Evolutionary conservation across 2,329 filamentous ascomycete species (phyloP).

Genomic region (Botrytis elliptica): DNA sequence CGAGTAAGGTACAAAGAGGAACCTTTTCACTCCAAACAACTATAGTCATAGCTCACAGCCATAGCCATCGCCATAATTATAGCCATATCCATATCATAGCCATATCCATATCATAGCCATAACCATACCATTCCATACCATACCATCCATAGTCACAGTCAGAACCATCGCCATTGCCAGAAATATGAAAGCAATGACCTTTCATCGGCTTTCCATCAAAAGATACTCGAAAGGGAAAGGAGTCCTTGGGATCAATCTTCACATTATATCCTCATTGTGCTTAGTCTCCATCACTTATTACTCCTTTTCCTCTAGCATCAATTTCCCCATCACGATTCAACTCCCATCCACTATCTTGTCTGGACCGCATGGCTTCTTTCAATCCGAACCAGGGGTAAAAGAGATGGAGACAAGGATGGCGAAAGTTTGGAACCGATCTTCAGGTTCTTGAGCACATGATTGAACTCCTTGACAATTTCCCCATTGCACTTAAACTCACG

Average conservation of each 20-base stretch:
- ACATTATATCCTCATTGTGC: background rate
- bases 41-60: too few species aligned
- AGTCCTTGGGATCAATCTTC: rapidly evolving
- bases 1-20: background rate
- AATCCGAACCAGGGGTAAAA: conserved; percentile 4
- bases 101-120: background rate
- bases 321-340: background rate
- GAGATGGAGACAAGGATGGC: background rate
- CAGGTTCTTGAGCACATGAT: conserved; percentile 12
- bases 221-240: background rate
- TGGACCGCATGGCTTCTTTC: conserved; percentile 1
- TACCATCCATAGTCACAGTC: too few species aligned
- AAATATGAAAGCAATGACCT: background rate
- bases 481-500: background rate
- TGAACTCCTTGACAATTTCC: background rate
- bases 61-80: background rate
- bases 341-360: background rate
- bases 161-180: background rate
- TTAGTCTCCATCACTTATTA: background rate
- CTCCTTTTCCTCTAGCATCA: background rate
- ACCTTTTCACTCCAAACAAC: background rate
- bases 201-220: background rate
- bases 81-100: background rate
- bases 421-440: conserved; percentile 1
- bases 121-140: background rate